phyloP scores from a whole-genome alignment of 148 eudicot genomes.

The Talinum fruticosum region DNA sequence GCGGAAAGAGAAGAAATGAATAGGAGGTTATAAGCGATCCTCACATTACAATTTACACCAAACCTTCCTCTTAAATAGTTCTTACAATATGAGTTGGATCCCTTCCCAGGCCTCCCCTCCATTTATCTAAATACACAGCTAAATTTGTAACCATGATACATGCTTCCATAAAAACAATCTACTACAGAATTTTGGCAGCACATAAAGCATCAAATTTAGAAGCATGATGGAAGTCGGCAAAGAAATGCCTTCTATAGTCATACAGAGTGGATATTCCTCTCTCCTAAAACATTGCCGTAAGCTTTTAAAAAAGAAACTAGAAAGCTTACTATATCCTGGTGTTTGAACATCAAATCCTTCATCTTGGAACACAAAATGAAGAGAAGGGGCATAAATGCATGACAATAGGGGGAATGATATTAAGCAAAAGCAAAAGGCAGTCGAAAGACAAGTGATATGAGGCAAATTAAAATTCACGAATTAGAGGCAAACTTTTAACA shows the following conservation, averaged over 20 bases:
- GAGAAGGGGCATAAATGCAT: neutral
- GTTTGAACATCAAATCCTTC: conserved; percentile 99
- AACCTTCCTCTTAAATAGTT: too few species aligned
- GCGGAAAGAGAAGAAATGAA: neutral
- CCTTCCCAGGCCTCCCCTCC: neutral
- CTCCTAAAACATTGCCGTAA: neutral
- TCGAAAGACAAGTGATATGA: neutral
- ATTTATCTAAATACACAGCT: neutral
- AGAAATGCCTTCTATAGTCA: neutral
- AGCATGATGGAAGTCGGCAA: neutral
- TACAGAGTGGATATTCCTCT: neutral
- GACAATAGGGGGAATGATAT: neutral
- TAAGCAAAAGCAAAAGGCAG: neutral
- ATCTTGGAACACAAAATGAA: conserved; percentile 47
- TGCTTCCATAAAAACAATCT: neutral
- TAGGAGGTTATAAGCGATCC: too few species aligned
- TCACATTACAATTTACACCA: too few species aligned
- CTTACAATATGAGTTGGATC: too few species aligned
- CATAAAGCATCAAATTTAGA: neutral
- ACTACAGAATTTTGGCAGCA: neutral
- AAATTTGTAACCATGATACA: too few species aligned
- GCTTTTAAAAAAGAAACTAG: conserved; percentile 9
- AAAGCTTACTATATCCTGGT: conserved; percentile 73
- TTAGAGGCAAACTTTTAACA: conserved; percentile 84
- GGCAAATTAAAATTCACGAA: conserved; percentile 51